A percentile compares a stretch with the other conserved stretches of the same genome.
phyloP scores from a whole-genome alignment of 768 basidiomycete genomes.

The Pulveroboletus sp. region DNA sequence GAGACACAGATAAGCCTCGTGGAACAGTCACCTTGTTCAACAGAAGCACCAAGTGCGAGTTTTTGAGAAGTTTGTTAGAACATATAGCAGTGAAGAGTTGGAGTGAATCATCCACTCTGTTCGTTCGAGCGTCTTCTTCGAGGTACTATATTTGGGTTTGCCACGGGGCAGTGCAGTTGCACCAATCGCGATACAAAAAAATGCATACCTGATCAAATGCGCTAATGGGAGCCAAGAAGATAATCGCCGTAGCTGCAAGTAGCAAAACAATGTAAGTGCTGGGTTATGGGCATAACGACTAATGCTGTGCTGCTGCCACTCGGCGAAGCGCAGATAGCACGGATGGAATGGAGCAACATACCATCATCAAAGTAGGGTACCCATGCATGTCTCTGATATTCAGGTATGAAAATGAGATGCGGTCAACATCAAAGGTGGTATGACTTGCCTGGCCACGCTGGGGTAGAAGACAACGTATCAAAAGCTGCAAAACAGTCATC shows the following conservation, averaged over 20 bases:
- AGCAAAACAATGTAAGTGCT: constrained; percentile 5
- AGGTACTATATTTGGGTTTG: constrained; percentile 53
- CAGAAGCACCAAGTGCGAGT: constrained; percentile 70
- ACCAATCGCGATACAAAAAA: not conserved
- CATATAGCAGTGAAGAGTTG: constrained; percentile 76
- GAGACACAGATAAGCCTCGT: constrained; percentile 1
- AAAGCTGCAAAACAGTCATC: not conserved
- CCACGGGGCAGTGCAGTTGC: constrained; percentile 12
- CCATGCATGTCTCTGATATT: constrained; percentile 69
- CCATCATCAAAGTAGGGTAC: constrained; percentile 85
- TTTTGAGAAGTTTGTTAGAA: constrained; percentile 68
- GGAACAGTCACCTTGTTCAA: constrained; percentile 64
- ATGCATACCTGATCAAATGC: constrained; percentile 76
- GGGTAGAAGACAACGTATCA: constrained; percentile 8
- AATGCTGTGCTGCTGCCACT: constrained; percentile 18
- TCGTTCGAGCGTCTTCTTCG: constrained; percentile 76
- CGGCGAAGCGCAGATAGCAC: constrained; percentile 5
- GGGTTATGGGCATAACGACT: constrained; percentile 9
- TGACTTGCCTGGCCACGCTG: constrained; percentile 61
- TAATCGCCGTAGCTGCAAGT: constrained; percentile 69
- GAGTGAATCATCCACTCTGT: constrained; percentile 79
- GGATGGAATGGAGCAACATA: constrained; percentile 31
- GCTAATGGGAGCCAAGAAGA: constrained; percentile 83
- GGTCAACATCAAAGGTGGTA: constrained; percentile 9
- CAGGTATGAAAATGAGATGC: constrained; percentile 11